A percentile compares a stretch with the other conserved stretches of the same genome.
Conservation (phyloP, 169 alveolate genomes). For the Plasmodium coatneyi region DNA sequence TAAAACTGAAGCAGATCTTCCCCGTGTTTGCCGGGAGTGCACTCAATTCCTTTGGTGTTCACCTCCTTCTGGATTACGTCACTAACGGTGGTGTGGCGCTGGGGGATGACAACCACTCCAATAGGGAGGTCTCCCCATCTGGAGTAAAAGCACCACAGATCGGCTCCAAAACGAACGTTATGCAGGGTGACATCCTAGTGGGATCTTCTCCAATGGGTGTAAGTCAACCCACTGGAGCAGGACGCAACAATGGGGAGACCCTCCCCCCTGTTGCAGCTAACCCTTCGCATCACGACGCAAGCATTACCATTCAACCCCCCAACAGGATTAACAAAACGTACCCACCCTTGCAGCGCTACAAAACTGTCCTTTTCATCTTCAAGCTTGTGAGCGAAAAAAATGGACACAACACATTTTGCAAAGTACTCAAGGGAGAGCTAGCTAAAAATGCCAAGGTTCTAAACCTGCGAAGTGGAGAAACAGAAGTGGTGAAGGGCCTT, state of each 20-base stretch:
- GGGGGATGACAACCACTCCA: neutral
- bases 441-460: constrained; percentile 49
- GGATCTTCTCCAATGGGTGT: neutral
- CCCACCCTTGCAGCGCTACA: neutral
- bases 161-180: neutral
- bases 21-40: constrained; percentile 74
- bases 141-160: neutral
- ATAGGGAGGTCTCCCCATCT: neutral
- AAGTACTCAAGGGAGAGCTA: constrained; percentile 56
- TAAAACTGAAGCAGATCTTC: constrained; percentile 15
- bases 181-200: neutral
- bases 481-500: constrained; percentile 72
- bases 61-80: constrained; percentile 50
- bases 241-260: neutral
- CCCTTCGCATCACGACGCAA: neutral
- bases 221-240: neutral
- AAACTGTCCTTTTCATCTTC: constrained; percentile 64
- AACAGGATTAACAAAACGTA: neutral
- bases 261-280: neutral
- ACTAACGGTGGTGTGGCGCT: neutral
- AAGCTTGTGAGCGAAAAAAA: constrained; percentile 66
- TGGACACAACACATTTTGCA: constrained; percentile 60
- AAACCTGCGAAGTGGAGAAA: constrained; percentile 59
- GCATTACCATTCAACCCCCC: neutral
- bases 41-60: constrained; percentile 47